Percentiles rank a stretch among this genome's conserved stretches.
These are phyloP conservation scores for Viola pubescens DNA, from an alignment of 441 rosid species.

Conservation along the genomic window DNA sequence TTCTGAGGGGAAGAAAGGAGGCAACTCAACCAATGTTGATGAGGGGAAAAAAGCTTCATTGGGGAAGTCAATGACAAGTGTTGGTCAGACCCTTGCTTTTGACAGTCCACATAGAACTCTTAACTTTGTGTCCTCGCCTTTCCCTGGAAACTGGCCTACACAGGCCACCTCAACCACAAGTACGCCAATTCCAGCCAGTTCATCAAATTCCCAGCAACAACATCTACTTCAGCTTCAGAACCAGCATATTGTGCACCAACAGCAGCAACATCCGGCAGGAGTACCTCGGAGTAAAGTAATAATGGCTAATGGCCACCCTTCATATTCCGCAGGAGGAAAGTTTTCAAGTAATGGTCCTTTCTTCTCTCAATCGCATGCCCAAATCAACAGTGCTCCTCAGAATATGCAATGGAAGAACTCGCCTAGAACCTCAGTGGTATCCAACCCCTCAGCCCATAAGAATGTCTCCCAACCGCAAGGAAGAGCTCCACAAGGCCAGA, in stretches of 20 bases:
- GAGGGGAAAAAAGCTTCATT: conserved; percentile 45
- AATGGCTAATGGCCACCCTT: conserved; percentile 29
- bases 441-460: conserved; percentile 42
- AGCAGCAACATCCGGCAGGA: conserved; percentile 37
- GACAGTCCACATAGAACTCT: conserved; percentile 40
- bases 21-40: conserved; percentile 32
- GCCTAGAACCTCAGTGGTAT: conserved; percentile 30
- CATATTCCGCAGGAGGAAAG: conserved; percentile 33
- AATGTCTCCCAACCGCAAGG: conserved; percentile 48
- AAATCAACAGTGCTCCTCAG: conserved; percentile 43
- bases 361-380: conserved; percentile 52
- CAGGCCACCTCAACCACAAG: conserved; percentile 18
- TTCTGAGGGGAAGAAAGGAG: conserved; percentile 43
- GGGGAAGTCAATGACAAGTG: conserved; percentile 34
- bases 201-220: conserved; percentile 26
- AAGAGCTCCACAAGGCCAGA: conserved; percentile 46
- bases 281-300: conserved; percentile 47
- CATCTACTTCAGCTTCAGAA: conserved; percentile 30
- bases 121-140: conserved; percentile 32
- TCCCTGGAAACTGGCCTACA: conserved; percentile 35
- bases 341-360: conserved; percentile 35
- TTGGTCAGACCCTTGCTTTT: conserved; percentile 43
- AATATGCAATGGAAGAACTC: conserved; percentile 65
- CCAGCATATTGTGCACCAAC: conserved; percentile 46
- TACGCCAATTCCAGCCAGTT: conserved; percentile 35